Evolutionary conservation across 2,329 filamentous ascomycete species (phyloP).

Genomic region (Fusarium tuaranense): DNA sequence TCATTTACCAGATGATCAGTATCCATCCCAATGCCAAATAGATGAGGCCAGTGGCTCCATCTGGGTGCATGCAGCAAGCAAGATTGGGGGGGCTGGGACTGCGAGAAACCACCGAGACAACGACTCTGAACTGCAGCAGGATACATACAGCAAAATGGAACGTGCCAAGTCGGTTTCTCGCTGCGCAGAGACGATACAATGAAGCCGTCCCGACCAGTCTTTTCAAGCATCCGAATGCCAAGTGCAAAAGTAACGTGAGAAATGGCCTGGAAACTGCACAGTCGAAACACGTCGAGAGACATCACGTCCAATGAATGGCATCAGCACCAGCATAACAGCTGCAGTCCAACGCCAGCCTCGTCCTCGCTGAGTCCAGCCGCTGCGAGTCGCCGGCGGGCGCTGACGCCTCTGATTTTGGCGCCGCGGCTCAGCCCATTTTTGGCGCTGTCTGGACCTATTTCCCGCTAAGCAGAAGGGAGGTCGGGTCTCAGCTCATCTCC

Average conservation of each 20-base stretch:
- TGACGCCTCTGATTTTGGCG: neutral
- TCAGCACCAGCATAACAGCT: neutral
- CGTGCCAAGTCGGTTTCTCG: neutral
- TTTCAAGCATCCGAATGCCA: neutral
- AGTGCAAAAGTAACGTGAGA: constrained; percentile 1
- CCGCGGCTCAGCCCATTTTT: neutral
- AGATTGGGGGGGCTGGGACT: neutral
- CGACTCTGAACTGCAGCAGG: neutral
- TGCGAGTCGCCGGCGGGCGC: neutral
- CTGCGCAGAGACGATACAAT: neutral
- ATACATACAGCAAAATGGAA: constrained; percentile 1
- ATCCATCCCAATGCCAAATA: neutral
- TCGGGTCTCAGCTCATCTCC: neutral
- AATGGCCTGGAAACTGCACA: neutral
- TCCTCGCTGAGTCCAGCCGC: neutral
- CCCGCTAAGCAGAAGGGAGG: neutral
- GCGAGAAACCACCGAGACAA: constrained; percentile 3
- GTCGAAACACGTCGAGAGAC: neutral
- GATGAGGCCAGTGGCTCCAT: neutral
- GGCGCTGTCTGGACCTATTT: neutral
- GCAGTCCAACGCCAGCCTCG: constrained; percentile 4
- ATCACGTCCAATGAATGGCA: neutral
- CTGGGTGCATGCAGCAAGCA: constrained; percentile 7
- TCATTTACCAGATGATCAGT: constrained; percentile 20
- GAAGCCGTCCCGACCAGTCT: neutral